Base-by-base conservation (phyloP, 495 filamentous ascomycete species). In the Recurvomyces mirabilis region DNA sequence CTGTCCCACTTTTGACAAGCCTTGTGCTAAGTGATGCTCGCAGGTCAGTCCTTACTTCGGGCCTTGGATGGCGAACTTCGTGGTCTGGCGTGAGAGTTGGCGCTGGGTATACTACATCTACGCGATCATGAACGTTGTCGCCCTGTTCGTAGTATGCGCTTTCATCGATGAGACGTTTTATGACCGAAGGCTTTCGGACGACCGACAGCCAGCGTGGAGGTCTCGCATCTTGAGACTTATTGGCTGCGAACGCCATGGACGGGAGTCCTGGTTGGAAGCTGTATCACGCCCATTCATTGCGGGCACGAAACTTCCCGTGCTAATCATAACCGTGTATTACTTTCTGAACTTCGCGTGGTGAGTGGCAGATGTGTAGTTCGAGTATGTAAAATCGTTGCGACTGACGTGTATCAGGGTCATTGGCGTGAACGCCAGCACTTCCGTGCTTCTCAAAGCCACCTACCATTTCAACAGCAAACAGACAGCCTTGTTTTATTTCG, bases 401-500 rank as follows among this genome's bases (percentile, higher is more conserved):
- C n/a, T n/a, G n/a, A n/a, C n/a, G n/a, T n/a, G n/a, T n/a, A n/a
- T n/a, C n/a, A n/a, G n/a, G n/a, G 68, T 68, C 4, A 68, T 53
- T 3, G 75, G 72, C 5, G 73, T 79, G 56, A 79, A 81, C 50
- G 74, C 74, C 0, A 79, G 74, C 1, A 60, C 76, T 11, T 63
- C 68, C 20, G 72, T 79, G 31, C 72, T 75, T 47, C 54, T 79
- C 9, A 64, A 62, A 0, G 49, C 46, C 4, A 51, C 69, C 5
- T 81, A 79, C 61, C 65, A 65, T 13, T 80, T 81, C 49, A 65
- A 62, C 1, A n/a, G n/a, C n/a, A n/a, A n/a, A n/a, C n/a, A n/a
- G n/a, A n/a, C n/a, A n/a, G n/a, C n/a, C n/a, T n/a, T n/a, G n/a
- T 75, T 78, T 60, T 81, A 79, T 59, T 77, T 78, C 60, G 70